Percentiles rank a stretch among this genome's conserved stretches.
These are phyloP conservation scores for Saururus chinensis DNA, from an alignment of 164 flowering plant genomes.

Conservation along the genomic window DNA sequence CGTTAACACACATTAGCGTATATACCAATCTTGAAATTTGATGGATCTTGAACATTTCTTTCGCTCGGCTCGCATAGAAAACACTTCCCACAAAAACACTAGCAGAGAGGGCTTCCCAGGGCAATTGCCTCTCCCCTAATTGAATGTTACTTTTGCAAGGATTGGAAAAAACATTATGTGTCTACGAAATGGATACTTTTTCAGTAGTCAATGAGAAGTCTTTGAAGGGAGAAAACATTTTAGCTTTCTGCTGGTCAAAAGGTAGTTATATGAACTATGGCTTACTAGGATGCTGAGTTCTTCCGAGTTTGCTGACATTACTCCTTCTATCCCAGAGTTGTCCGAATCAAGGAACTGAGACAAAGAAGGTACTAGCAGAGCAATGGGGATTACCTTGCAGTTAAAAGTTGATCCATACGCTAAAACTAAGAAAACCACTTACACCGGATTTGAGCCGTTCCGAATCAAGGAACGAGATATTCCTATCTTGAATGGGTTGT, in stretches of 20 bases:
- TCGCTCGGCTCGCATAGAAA: too few species aligned
- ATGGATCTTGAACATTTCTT: too few species aligned
- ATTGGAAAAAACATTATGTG: constrained; percentile 78
- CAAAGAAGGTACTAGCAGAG: constrained; percentile 99
- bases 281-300: not conserved
- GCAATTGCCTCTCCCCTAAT: too few species aligned
- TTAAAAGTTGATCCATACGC: constrained; percentile 90
- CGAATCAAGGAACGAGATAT: constrained; percentile 87
- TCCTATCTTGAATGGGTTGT: constrained; percentile 91
- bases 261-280: not conserved
- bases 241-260: constrained; percentile 82
- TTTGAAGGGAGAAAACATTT: constrained; percentile 76
- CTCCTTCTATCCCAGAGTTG: constrained; percentile 84
- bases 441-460: constrained; percentile 96
- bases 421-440: constrained; percentile 92
- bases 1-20: too few species aligned
- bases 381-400: constrained; percentile 97
- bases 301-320: constrained; percentile 18
- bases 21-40: too few species aligned
- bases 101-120: too few species aligned
- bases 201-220: constrained; percentile 86
- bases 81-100: too few species aligned
- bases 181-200: constrained; percentile 91
- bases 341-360: constrained; percentile 83
- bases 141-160: too few species aligned